These are phyloP conservation scores for Meyerozyma elateridarum DNA, from an alignment of 1,139 yeast species.

Conservation along the genomic window DNA sequence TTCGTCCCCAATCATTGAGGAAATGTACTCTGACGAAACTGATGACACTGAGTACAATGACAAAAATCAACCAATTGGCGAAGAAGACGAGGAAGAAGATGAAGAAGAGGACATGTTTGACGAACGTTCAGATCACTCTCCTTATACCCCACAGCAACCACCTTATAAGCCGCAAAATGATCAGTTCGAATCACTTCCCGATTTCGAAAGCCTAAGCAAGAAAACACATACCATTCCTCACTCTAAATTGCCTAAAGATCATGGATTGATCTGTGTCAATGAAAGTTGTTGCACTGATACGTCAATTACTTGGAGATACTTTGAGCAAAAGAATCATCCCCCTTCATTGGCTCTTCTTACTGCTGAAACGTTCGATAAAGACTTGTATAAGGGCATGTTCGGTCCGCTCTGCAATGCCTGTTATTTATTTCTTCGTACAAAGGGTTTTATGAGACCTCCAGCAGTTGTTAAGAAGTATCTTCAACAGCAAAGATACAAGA, in stretches of 20 bases:
- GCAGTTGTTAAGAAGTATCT: slow-evolving; percentile 44
- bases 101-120: slow-evolving; percentile 14
- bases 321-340: slow-evolving; percentile 40
- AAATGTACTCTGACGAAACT: slow-evolving; percentile 4
- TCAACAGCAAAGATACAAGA: slow-evolving; percentile 43
- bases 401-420: slow-evolving; percentile 52
- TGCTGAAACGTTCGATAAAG: slow-evolving; percentile 37
- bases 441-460: slow-evolving; percentile 51
- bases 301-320: slow-evolving; percentile 46
- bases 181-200: slow-evolving; percentile 38
- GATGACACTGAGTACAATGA: slow-evolving; percentile 6
- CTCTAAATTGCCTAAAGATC: slow-evolving; percentile 34
- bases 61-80: slow-evolving; percentile 8
- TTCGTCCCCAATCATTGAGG: slow-evolving; percentile 5
- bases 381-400: slow-evolving; percentile 45
- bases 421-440: slow-evolving; percentile 41
- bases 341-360: slow-evolving; percentile 36
- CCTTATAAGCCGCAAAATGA: slow-evolving; percentile 22
- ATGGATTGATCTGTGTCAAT: slow-evolving; percentile 41
- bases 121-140: slow-evolving; percentile 25
- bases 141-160: slow-evolving; percentile 41
- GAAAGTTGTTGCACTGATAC: slow-evolving; percentile 38
- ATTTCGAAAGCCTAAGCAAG: slow-evolving; percentile 42
- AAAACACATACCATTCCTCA: slow-evolving; percentile 41
- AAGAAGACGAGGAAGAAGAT: slow-evolving; percentile 9